Conservation (phyloP, 345 rosid genomes). For the Eucalyptus sp. region DNA sequence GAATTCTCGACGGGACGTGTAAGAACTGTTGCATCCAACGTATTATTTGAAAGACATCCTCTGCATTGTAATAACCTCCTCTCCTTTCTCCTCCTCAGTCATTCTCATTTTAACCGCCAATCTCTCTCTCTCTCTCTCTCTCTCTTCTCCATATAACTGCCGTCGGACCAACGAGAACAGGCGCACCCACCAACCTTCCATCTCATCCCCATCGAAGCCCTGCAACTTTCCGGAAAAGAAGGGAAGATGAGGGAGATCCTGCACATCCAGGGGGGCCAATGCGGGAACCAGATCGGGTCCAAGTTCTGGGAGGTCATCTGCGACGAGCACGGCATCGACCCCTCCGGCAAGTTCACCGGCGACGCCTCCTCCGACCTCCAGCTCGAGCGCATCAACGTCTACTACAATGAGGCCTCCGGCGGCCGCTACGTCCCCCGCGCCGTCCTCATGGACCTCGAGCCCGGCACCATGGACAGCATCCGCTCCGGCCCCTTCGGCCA, state of each 20-base stretch:
- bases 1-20: not conserved
- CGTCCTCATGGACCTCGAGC: slow-evolving; percentile 98
- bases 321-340: slow-evolving; percentile 89
- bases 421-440: slow-evolving; percentile 93
- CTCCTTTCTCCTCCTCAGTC: not conserved
- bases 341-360: slow-evolving; percentile 58
- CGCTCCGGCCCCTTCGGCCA: slow-evolving; percentile 87
- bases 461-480: slow-evolving; percentile 97
- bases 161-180: not conserved
- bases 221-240: not conserved
- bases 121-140: not conserved
- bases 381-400: slow-evolving; percentile 87
- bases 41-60: not conserved
- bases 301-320: slow-evolving; percentile 99
- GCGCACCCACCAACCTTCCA: not conserved
- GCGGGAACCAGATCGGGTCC: slow-evolving; percentile 98
- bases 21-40: not conserved
- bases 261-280: slow-evolving; percentile 93
- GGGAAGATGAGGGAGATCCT: slow-evolving; percentile 82
- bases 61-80: not conserved
- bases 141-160: not conserved
- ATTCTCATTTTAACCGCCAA: not conserved
- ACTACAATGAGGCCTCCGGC: slow-evolving; percentile 90
- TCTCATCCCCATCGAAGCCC: not conserved
- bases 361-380: slow-evolving; percentile 55